Percentiles rank a stretch among this genome's conserved stretches.
These are phyloP conservation scores for Ichthyophthirius multifiliis DNA, from an alignment of 169 alveolate genomes.

Conservation along the genomic window DNA sequence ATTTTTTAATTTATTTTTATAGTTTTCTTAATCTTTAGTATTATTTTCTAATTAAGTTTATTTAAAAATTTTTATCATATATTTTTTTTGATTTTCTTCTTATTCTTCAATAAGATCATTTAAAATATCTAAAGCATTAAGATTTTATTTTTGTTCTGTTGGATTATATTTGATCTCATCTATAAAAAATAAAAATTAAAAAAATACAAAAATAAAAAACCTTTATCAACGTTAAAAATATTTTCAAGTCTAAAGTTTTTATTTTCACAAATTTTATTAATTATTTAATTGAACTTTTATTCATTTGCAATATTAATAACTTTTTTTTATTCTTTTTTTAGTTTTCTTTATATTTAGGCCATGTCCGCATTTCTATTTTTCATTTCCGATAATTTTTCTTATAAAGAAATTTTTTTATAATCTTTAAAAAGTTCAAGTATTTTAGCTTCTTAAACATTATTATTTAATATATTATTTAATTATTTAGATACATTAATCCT, in stretches of 20 bases:
- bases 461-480: not conserved
- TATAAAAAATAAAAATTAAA: no score
- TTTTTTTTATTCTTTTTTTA: not conserved
- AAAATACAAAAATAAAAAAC: no score
- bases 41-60: no score
- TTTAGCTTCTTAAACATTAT: not conserved
- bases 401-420: not conserved
- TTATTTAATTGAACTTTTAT: not conserved
- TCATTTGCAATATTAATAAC: not conserved
- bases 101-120: no score
- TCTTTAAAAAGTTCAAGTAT: not conserved
- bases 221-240: no score
- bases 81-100: no score
- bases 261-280: not conserved
- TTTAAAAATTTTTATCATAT: no score
- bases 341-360: not conserved
- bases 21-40: no score
- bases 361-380: slow-evolving; percentile 1
- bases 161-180: no score
- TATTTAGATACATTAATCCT: not conserved
- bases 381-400: not conserved
- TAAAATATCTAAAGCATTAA: no score
- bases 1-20: no score
- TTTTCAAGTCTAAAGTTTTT: not conserved
- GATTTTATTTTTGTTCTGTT: no score